Base-by-base conservation (phyloP, 2,329 filamentous ascomycete genomes). In the Calonectria pseudoturangicola region DNA sequence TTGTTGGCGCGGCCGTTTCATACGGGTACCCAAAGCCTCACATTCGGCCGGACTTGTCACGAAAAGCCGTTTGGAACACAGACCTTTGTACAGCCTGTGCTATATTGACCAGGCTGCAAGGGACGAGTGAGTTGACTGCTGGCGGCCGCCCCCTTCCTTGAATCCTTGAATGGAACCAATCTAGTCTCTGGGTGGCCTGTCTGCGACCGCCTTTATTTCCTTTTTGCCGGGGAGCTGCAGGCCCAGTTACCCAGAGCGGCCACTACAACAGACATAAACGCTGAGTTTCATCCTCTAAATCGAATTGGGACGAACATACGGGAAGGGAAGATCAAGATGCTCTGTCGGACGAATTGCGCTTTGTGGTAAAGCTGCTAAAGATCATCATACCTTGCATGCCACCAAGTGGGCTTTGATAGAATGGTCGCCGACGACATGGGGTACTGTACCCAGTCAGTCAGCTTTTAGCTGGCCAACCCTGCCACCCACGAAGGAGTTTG, bases 321-420 rank as follows among this genome's bases (percentile, higher is more conserved):
- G 21, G n/a, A 60, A 60, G 21, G 33, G 33, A 36, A 58, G 39
- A 41, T 25, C 33, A 7, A 60, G 36, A 60, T 60, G 5, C 56
- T 50, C 36, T 16, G 30, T 41, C 56, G 68, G 60, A 39, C 25
- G 28, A 39, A 47, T 56, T 47, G 30, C 68, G 68, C 47, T 58
- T 27, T 43, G 8, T 33, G 60, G 21, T 41, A 45, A 50, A 21
- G 30, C 50, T 56, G 21, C 39, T 7, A 13, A 60, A 25, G 62
- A 41, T 50, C 33, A 70, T 27, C 16, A 41, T 21, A 41, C 33
- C 36, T 30, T 43, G 30, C 62, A 50, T 60, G 30, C 27, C 28
- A 66, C 48, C 12, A 56, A 56, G 68, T 60, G 68, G 60, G 41
- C 39, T 70, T 65, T 50, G 28, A 54, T 33, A 51, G 60, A 54